Evolutionary conservation across 1,139 yeast species (phyloP), one percentile per base, ranked within the genome.

Genomic region (Blastobotrys niveus): DNA sequence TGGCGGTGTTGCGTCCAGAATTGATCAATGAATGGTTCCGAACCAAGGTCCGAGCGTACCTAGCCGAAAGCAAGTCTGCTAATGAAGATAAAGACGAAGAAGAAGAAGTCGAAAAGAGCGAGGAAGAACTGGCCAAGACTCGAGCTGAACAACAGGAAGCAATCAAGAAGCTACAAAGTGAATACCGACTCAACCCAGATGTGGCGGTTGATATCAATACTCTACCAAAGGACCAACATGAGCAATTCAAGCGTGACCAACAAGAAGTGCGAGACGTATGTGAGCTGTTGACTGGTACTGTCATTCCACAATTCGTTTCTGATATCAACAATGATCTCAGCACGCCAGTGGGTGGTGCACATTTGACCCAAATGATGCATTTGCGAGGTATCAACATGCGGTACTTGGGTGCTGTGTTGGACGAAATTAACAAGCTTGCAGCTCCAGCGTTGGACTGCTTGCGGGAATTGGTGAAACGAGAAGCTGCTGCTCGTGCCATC

Each of bases 21-120:
- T 91, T 95, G 10, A 79, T 91, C 43, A 89, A 82, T 56, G 86
- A 81, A 57, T 89, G 95, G 95, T 87, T 94, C 83, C 77, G 77
- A 59, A 66, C 78, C 53, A 78, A 81, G 58, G 74, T 82, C 8
- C 77, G 83, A 18, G 74, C 70, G 20, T 73, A 77, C 40, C 65
- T 71, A 14, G 46, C 52, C n/a, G 53, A 46, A 32, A 50, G 55
- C 47, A 41, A 47, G 33, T 30, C 48, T 34, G 40, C 32, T 14
- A 41, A 52, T n/a, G 45, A 68, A 17, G 53, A 35, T 10, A 47
- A 51, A 31, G 47, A 61, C 2, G 78, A 77, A 53, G 68, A 79
- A 27, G 79, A 74, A 41, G 64, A 63, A 42, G 62, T 74, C 40
- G 53, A 49, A n/a, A 74, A 71, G 46, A 68, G 70, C 27, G 82